Evolutionary conservation across 1,284 basidiomycete genomes (phyloP), one percentile per base, ranked within the genome.

Genomic region (Boletus smithii): DNA sequence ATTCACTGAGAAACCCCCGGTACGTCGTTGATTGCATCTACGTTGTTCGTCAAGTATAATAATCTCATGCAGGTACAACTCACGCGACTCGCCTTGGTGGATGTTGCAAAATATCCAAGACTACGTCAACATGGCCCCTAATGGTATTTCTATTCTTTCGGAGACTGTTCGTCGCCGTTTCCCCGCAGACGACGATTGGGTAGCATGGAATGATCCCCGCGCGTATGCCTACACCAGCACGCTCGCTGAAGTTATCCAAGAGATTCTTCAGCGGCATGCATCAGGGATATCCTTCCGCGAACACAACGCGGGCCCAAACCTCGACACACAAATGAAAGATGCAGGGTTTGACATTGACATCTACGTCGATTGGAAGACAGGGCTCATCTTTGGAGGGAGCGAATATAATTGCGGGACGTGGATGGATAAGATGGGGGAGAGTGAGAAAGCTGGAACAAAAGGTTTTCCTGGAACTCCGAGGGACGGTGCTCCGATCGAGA

Each of bases 371-470:
- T 99, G 95, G 95, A 74, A 79, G 55, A 97, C 91, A 7, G 95
- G 95, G 1, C 72, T 99, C 55, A 81, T 97, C 58, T 76, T 85
- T 53, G 95, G 95, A 27, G 97, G 95, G 11, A 98, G 87, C 69
- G 72, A 77, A 50, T 76, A 80, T 69, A 91, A 91, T 57, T 91
- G 86, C 60, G 91, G 91, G 29, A 95, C 93, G 0, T 95, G 92
- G 92, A 93, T 94, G 91, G 92, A 95, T 73, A 95, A 95, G 77
- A 95, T 93, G 88, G 94, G 94, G 34, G 92, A 94, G 61, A 92
- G 88, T 1, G 75, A 74, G 50, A 90, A 86, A 60, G 95, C 97
- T 8, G 91, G 93, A 3, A 98, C 91, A 53, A 95, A 95, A 69
- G 97, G 95, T 17, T 71, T 88, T 22, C 95, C 95, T 5, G 95